Evolutionary conservation across 2,329 filamentous ascomycete genomes (phyloP).

Genomic region (Beauveria sp.): DNA sequence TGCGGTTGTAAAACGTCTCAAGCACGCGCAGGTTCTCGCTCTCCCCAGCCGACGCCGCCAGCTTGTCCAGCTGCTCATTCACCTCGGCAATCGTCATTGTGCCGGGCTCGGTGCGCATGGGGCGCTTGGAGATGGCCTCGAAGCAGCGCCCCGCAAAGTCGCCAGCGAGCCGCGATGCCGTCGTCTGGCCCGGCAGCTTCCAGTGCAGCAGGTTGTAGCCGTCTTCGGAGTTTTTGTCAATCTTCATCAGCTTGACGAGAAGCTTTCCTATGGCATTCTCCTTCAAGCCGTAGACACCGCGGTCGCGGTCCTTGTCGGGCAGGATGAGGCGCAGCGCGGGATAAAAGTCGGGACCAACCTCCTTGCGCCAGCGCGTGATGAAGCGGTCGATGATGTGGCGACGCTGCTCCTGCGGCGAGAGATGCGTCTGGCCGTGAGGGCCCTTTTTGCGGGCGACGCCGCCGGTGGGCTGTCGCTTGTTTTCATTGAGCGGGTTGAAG

Average conservation of each 20-base stretch:
- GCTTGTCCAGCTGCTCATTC: slow-evolving; percentile 72
- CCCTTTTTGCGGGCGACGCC: slow-evolving; percentile 50
- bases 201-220: slow-evolving; percentile 79
- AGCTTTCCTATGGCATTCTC: slow-evolving; percentile 86
- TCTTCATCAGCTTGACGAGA: slow-evolving; percentile 86
- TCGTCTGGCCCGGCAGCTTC: slow-evolving; percentile 73
- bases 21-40: slow-evolving; percentile 78
- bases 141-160: slow-evolving; percentile 89
- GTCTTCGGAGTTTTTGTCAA: slow-evolving; percentile 84
- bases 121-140: slow-evolving; percentile 77
- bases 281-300: slow-evolving; percentile 89
- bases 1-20: slow-evolving; percentile 74
- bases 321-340: slow-evolving; percentile 86
- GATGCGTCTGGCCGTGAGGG: slow-evolving; percentile 47
- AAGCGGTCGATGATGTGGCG: slow-evolving; percentile 78
- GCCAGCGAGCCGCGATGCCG: slow-evolving; percentile 61
- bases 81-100: slow-evolving; percentile 83
- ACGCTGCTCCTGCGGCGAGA: slow-evolving; percentile 69
- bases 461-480: slow-evolving; percentile 65
- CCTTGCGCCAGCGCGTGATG: slow-evolving; percentile 75
- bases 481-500: slow-evolving; percentile 74
- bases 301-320: slow-evolving; percentile 85
- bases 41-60: slow-evolving; percentile 70
- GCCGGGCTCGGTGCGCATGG: slow-evolving; percentile 65
- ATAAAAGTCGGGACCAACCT: slow-evolving; percentile 89